Evolutionary conservation across 2,329 filamentous ascomycete genomes (phyloP).

Genomic region (Alternaria infectoria): DNA sequence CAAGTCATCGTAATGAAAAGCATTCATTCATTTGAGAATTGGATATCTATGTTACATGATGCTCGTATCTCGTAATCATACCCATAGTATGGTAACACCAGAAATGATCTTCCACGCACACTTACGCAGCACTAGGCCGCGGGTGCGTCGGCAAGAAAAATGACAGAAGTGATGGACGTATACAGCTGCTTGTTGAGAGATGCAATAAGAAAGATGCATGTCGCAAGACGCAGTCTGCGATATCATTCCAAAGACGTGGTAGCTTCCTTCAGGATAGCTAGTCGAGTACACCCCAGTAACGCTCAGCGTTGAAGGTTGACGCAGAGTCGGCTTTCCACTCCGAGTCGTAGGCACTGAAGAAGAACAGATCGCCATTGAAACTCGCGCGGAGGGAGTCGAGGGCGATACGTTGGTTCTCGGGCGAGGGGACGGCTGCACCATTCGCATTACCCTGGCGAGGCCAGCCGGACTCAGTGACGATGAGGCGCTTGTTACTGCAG

Average conservation of each 20-base stretch:
- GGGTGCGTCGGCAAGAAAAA: conserved; percentile 18
- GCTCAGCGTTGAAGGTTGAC: conserved; percentile 72
- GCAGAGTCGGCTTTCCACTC: conserved; percentile 73
- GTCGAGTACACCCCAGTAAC: conserved; percentile 69
- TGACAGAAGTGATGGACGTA: conserved; percentile 18
- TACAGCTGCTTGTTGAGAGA: conserved; percentile 12
- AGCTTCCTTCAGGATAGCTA: not conserved
- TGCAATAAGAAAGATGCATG: not conserved
- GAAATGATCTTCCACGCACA: conserved; percentile 28
- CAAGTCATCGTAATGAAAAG: not conserved
- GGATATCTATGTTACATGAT: conserved; percentile 39
- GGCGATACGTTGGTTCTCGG: conserved; percentile 70
- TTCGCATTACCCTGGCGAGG: conserved; percentile 72
- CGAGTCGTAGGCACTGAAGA: conserved; percentile 83
- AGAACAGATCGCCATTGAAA: conserved; percentile 67
- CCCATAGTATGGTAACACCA: conserved; percentile 24
- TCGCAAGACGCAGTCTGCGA: not conserved
- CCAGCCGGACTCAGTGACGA: conserved; percentile 88
- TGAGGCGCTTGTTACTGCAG: conserved; percentile 64
- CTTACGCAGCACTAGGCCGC: conserved; percentile 21
- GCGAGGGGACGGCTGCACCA: conserved; percentile 70
- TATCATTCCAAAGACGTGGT: not conserved
- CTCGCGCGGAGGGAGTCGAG: conserved; percentile 67
- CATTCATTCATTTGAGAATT: conserved; percentile 26
- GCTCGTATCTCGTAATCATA: conserved; percentile 18